These are phyloP conservation scores for Lactifluus hygrophoroides DNA, from an alignment of 768 basidiomycete species.

Conservation along the genomic window DNA sequence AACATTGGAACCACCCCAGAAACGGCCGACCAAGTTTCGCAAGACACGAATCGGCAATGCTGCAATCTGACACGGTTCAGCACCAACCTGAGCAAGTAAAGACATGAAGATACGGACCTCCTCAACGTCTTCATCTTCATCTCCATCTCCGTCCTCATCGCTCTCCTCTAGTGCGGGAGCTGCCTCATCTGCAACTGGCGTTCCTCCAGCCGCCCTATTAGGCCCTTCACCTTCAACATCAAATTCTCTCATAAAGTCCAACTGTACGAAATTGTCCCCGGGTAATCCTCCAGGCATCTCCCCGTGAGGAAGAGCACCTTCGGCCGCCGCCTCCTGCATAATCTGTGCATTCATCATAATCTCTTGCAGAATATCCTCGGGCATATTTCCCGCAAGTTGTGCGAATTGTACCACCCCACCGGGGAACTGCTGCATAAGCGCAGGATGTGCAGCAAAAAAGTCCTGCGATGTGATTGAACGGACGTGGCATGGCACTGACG, in stretches of 20 bases:
- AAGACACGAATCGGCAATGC: conserved; percentile 18
- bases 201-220: not conserved
- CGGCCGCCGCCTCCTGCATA: conserved; percentile 14
- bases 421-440: conserved; percentile 47
- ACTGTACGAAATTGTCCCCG: conserved; percentile 19
- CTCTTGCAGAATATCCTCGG: conserved; percentile 17
- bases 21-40: conserved; percentile 17
- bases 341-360: conserved; percentile 13
- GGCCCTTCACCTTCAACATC: not conserved
- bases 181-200: not conserved
- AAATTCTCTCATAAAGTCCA: conserved; percentile 6
- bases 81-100: not conserved
- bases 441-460: conserved; percentile 49
- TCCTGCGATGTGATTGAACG: conserved; percentile 26
- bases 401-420: conserved; percentile 52
- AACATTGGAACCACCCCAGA: conserved; percentile 10
- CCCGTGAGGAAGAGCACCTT: conserved; percentile 12
- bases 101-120: conserved; percentile 4
- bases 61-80: conserved; percentile 8
- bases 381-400: conserved; percentile 17
- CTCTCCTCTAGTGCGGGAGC: not conserved
- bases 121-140: conserved; percentile 14
- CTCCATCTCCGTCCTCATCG: conserved; percentile 3
- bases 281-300: conserved; percentile 19
- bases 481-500: not conserved